Evolutionary conservation across 345 rosid species (phyloP), one percentile per base, ranked within the genome.

Genomic region (Eucalyptus marginata): DNA sequence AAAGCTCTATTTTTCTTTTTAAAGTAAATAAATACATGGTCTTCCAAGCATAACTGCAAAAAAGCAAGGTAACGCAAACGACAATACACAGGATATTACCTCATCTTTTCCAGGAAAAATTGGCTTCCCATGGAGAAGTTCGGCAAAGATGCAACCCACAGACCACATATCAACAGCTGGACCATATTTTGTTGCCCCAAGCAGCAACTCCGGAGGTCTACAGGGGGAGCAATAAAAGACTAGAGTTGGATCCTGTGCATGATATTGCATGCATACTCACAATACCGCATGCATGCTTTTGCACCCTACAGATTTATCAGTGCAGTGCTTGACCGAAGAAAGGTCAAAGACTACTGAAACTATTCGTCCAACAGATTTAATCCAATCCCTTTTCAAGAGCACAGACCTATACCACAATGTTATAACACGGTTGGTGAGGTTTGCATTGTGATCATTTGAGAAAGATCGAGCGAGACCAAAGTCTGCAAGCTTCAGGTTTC

Each of bases 131-230:
- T 95, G 95, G 88, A 97, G 89, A 86, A 97, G 96, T 92, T 97
- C 99, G 29, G 99, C 99, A 94, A 97, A 95, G 87, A 97, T 96
- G 87, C 99, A 97, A 87, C 99, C 99, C 86, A 96, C 99, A 11
- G 99, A 96, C 99, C 99, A 96, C 96, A 96, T 97, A 89, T 96
- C 99, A 91, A 96, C 98, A 54, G 99, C 98, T 87, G 99, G 99
- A 87, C 99, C 98, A 89, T 97, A 97, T 90, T 96, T 96, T 33
- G 99, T 96, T 87, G 99, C 93, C 88, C 99, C 99, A 90, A 97
- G 99, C 83, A 97, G 94, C 93, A 97, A 94, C 87, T 97, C 99
- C 8, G 99, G 99, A 50, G 99, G 99, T 92, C 99, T 97, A 92
- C 50, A 18, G 81, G 46, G 64, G 25, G 80, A 87, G 68, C 24